These are phyloP conservation scores for Tephrocybe sp. DNA, from an alignment of 768 basidiomycete species.

Conservation along the genomic window DNA sequence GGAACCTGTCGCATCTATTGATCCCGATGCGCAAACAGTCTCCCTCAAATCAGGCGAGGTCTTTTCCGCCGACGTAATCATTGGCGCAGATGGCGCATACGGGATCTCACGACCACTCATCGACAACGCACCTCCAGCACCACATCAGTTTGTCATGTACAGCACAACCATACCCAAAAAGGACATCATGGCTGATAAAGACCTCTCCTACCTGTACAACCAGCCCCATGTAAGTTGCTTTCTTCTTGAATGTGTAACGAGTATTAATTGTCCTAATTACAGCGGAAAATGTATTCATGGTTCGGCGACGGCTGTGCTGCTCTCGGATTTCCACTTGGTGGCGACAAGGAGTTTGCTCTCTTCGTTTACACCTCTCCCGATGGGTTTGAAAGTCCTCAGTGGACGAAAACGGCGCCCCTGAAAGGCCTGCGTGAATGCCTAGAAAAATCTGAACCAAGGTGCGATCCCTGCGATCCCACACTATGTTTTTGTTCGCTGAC, in stretches of 20 bases:
- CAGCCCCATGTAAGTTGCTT: slow-evolving; percentile 20
- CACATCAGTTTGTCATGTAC: slow-evolving; percentile 37
- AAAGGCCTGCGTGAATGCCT: slow-evolving; percentile 29
- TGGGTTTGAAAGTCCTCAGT: slow-evolving; percentile 27
- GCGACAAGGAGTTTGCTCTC: slow-evolving; percentile 26
- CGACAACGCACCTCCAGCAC: slow-evolving; percentile 16
- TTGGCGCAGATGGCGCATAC: slow-evolving; percentile 55
- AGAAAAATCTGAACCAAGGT: slow-evolving; percentile 38
- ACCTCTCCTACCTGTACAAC: slow-evolving; percentile 31
- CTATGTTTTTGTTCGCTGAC: not conserved
- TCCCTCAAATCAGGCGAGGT: slow-evolving; percentile 38
- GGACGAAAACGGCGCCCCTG: slow-evolving; percentile 28
- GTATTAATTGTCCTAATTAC: not conserved
- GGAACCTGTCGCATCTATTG: slow-evolving; percentile 27
- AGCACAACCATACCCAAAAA: slow-evolving; percentile 40
- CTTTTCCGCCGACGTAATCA: slow-evolving; percentile 46
- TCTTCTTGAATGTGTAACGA: not conserved
- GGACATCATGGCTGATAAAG: slow-evolving; percentile 37
- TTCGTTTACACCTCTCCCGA: slow-evolving; percentile 29
- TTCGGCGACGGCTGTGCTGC: slow-evolving; percentile 30
- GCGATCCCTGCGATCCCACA: not conserved
- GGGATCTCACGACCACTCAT: slow-evolving; percentile 14
- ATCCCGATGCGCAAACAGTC: slow-evolving; percentile 27
- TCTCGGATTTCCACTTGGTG: slow-evolving; percentile 36
- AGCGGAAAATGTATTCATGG: slow-evolving; percentile 33